phyloP scores from a whole-genome alignment of 305 asterid species.

The Solanum hybrid region DNA sequence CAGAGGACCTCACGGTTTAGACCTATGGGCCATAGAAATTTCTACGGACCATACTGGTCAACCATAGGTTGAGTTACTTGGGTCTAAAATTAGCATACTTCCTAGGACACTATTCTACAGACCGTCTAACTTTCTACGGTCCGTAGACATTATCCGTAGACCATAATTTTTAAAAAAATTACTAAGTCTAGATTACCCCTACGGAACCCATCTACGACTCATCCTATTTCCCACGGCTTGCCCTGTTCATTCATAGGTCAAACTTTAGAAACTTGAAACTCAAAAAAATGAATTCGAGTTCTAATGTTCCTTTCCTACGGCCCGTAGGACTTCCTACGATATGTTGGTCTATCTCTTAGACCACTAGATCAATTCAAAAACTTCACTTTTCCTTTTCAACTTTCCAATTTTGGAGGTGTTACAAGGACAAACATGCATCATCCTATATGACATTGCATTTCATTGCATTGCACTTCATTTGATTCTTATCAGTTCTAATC shows the following conservation, averaged over 20 bases:
- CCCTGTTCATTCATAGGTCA: not conserved
- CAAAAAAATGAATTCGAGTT: too few species aligned
- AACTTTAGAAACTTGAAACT: not conserved
- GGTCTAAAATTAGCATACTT: not conserved
- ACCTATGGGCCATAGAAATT: not conserved
- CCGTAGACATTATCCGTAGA: too few species aligned
- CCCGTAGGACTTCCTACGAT: not conserved
- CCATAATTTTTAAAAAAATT: too few species aligned
- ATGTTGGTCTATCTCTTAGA: not conserved
- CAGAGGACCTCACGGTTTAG: not conserved
- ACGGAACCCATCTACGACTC: not conserved
- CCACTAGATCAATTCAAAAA: too few species aligned
- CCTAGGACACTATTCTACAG: not conserved
- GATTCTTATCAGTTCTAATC: not conserved
- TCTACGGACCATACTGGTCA: not conserved
- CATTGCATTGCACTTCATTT: not conserved
- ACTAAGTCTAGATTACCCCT: too few species aligned
- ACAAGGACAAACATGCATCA: not conserved
- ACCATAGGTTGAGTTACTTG: not conserved
- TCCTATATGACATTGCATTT: not conserved
- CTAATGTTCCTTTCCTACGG: not conserved
- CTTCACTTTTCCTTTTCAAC: too few species aligned
- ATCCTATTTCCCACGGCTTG: not conserved
- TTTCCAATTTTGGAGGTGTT: too few species aligned
- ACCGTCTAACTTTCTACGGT: not conserved